A percentile compares a stretch with the other conserved stretches of the same genome.
phyloP scores from a whole-genome alignment of 23 red algal genomes.

The Cyanidioschyzon merolae region DNA sequence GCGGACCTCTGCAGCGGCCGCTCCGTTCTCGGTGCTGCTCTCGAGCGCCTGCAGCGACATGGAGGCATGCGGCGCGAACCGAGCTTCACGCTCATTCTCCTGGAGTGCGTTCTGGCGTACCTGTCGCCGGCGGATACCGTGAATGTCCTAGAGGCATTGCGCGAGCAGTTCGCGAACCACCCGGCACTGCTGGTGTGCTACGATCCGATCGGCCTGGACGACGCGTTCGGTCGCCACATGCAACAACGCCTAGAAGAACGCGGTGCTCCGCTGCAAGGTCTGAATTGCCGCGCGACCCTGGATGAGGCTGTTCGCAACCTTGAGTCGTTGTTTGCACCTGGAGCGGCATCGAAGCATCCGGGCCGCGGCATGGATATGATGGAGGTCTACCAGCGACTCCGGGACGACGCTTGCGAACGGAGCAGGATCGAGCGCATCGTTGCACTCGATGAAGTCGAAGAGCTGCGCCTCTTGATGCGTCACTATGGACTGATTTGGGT shows the following conservation, averaged over 20 bases:
- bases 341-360: background rate
- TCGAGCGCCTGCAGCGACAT: background rate
- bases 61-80: background rate
- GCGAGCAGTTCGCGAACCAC: background rate
- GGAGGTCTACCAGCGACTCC: background rate
- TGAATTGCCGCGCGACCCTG: background rate
- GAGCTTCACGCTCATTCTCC: slow-evolving; percentile 1
- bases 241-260: background rate
- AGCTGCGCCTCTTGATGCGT: background rate
- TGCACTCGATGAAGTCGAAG: background rate
- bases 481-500: slow-evolving; percentile 11
- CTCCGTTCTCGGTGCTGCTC: background rate
- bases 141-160: background rate
- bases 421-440: background rate
- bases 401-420: background rate
- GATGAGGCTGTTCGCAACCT: background rate
- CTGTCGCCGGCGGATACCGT: background rate
- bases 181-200: background rate
- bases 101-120: slow-evolving; percentile 14
- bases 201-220: slow-evolving; percentile 7
- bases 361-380: slow-evolving; percentile 2
- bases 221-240: slow-evolving; percentile 5
- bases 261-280: background rate
- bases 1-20: background rate
- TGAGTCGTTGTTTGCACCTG: background rate